Percentiles rank a stretch among this genome's conserved stretches.
Conservation (phyloP, 345 rosid genomes). For the Luvunga scandens region DNA sequence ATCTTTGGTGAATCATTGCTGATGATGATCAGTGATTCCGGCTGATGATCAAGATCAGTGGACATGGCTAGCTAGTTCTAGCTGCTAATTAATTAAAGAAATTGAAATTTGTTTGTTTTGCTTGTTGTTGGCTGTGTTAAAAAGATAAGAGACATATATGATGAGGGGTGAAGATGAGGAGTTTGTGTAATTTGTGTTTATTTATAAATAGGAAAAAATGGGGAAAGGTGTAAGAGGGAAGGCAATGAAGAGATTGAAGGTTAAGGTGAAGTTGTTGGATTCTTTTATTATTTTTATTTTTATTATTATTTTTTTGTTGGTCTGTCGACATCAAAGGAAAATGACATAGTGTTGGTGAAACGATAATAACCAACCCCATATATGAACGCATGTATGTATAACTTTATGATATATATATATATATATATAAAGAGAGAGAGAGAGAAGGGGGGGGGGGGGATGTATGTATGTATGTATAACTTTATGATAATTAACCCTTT, state of each 20-base stretch:
- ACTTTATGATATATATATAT: too few relatives aligned
- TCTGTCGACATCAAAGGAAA: background rate
- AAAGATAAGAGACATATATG: background rate
- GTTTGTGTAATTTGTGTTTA: background rate
- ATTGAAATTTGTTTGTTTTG: too few relatives aligned
- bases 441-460: too few relatives aligned
- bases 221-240: background rate
- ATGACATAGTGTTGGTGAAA: background rate
- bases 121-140: background rate
- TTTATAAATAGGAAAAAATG: background rate
- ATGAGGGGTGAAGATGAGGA: background rate
- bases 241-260: background rate
- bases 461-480: too few relatives aligned
- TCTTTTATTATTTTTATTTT: background rate
- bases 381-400: too few relatives aligned
- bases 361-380: too few relatives aligned
- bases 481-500: too few relatives aligned
- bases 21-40: background rate
- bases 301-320: background rate
- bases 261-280: slow-evolving; percentile 1
- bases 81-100: background rate
- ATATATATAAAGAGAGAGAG: too few relatives aligned
- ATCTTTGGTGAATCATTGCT: background rate
- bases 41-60: background rate
- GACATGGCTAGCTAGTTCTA: background rate